Evolutionary conservation across 306 rosid species (phyloP), one percentile per base, ranked within the genome.

Genomic region (Pterocarpus santalinus): DNA sequence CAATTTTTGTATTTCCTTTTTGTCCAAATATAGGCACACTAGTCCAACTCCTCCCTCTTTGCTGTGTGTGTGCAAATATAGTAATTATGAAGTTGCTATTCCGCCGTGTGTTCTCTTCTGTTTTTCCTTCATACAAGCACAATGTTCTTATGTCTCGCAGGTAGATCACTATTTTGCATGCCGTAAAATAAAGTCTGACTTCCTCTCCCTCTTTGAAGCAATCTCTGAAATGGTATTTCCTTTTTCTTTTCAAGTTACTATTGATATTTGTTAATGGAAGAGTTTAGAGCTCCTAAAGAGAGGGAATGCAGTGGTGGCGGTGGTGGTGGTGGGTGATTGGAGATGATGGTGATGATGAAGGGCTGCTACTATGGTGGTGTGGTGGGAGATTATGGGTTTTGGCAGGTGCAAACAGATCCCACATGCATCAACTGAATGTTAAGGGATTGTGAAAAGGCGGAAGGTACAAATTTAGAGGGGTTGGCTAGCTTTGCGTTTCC

Each of bases 401-500:
- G 47, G 63, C 2, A 9, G 79, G 66, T 79, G 41, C 11, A 2
- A 73, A 58, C 49, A 38, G 16, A 73, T 56, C 30, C 15, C 36
- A 53, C 0, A 43, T 3, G 30, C 38, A 33, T 2, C 43, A 75
- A 82, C 49, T 43, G 58, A 72, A 72, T 43, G 66, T n/a, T 5
- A n/a, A 36, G 33, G 53, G 33, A 2, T 46, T 56, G 82, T 78
- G 41, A 41, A 60, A 46, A 14, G 2, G 62, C 46, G 64, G 33
- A 5, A 61, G 11, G 14, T 39, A 53, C 8, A 5, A 70, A 79
- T 80, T 73, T 79, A 73, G 81, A 78, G 49, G 38, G 60, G 39
- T 1, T 0, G 68, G 79, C 81, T 69, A 69, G 53, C 10, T 34
- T 75, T 75, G 7, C 16, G 80, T 8, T 80, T 80, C 83, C 81